Conservation (phyloP, 164 flowering plant genomes). For the Nelumbo lutea region DNA sequence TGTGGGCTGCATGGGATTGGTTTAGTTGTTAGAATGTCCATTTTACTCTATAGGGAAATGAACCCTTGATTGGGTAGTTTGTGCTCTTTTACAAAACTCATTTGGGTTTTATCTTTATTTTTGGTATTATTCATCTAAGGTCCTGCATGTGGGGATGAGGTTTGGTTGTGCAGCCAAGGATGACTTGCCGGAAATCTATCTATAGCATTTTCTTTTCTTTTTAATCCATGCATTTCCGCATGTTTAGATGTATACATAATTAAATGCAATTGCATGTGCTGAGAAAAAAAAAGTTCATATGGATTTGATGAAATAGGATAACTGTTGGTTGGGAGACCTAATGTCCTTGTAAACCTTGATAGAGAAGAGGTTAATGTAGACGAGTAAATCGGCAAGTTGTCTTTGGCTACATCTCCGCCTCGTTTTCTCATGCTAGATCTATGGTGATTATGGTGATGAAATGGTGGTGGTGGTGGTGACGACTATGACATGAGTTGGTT, state of each 20-base stretch:
- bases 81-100: neutral
- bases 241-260: neutral
- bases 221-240: neutral
- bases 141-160: conserved; percentile 46
- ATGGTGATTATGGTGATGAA: conserved; percentile 19
- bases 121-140: conserved; percentile 31
- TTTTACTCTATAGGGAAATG: neutral
- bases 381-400: conserved; percentile 40
- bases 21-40: neutral
- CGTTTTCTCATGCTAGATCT: conserved; percentile 42
- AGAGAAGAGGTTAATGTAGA: neutral
- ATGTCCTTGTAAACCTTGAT: too few species aligned
- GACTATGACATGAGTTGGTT: neutral
- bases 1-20: conserved; percentile 13
- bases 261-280: too few species aligned
- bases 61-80: neutral
- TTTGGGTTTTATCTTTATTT: neutral
- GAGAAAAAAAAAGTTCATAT: neutral
- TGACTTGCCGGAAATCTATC: conserved; percentile 53
- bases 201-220: neutral
- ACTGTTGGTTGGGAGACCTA: too few species aligned
- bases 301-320: too few species aligned
- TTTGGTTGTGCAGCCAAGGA: conserved; percentile 58
- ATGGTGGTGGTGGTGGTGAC: neutral
- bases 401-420: conserved; percentile 43